Evolutionary conservation across 2,329 filamentous ascomycete genomes (phyloP), one percentile per base, ranked within the genome.

Genomic region (Fusarium sp.): DNA sequence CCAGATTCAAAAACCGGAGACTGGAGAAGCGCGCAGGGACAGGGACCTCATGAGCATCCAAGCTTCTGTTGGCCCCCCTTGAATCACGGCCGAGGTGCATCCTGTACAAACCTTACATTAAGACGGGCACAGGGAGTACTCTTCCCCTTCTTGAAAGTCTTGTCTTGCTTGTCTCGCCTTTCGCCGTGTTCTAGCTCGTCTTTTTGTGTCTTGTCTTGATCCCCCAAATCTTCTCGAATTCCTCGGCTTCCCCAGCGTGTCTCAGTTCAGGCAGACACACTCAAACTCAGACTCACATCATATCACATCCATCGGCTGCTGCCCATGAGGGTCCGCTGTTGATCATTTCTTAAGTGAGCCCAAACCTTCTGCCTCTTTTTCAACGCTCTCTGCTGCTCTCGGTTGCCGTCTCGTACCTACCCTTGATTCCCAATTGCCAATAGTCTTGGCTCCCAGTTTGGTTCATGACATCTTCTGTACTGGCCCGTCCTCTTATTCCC

Each of bases 341-440:
- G 73, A 77, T 77, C 75, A 73, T 76, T 67, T 70, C 75, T 73
- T 71, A 63, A 67, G 75, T 77, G 73, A 77, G 75, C 72, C 65
- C 64, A 76, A 76, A 59, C 64, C 73, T 66, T 46, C 69, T 64
- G 56, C 64, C 67, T 69, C 36, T 58, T 49, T 17, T 44, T 35
- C 58, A 62, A 55, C 59, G 61, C 60, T 46, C 38, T 68, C 44
- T 58, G 33, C 31, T 33, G 53, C 53, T 27, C 33, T 24, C 22
- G 27, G 31, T 14, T 22, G 9, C 27, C 20, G 20, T 56, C 53
- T 56, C 53, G 20, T 56, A 38, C 53, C 46, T 51, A 36, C 53
- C 53, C 35, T 38, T 40, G 16, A 16, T 29, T 20, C 66, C 60
- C 67, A 64, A 67, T 60, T 62, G 55, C 58, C 58, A 57, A 61